Evolutionary conservation across 1,139 yeast genomes (phyloP), one percentile per base, ranked within the genome.

Genomic region (Geotrichum macrosporum): DNA sequence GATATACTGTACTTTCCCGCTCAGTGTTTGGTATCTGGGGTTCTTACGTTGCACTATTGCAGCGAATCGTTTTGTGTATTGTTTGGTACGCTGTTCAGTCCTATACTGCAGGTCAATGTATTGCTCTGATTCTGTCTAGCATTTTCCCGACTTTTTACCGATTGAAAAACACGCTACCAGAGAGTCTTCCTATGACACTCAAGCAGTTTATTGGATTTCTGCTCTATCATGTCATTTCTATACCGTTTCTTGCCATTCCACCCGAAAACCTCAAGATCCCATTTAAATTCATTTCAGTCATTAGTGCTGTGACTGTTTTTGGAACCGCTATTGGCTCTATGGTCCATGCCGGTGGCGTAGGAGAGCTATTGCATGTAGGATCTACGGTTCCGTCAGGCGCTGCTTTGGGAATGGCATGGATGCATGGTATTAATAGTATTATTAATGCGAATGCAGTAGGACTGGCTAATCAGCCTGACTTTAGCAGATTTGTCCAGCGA

Each of bases 391-490:
- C n/a, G 41, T 38, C 27, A 35, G 53, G 10, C 20, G 48, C 18
- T 38, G 41, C 8, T 42, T 54, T 12, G 49, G 57, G 57, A 50
- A 52, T 44, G 62, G 61, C n/a, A 13, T 20, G 30, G 33, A 37
- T 44, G 39, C 37, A 31, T 20, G 47, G 44, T 9, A 38, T 38
- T 34, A 43, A 43, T 15, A 30, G 18, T 20, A 34, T 43, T 18
- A 43, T 43, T 27, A 44, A 44, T 26, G 39, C 54, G 5, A 41
- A 52, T 32, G 41, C 55, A 10, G 51, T 55, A 3, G 54, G 57
- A 5, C 47, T 70, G 24, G 63, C 75, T 22, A 73, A 74, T 55
- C 73, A 70, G 51, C 58, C 72, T 33, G 77, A 74, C 55, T 73
- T 62, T 52, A 63, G 76, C 3, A 59, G 77, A 50, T 74, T 72